A percentile compares a stretch with the other conserved stretches of the same genome.
Conservation (phyloP, 805 yeast genomes). For the Metschnikowia corniflorae region DNA sequence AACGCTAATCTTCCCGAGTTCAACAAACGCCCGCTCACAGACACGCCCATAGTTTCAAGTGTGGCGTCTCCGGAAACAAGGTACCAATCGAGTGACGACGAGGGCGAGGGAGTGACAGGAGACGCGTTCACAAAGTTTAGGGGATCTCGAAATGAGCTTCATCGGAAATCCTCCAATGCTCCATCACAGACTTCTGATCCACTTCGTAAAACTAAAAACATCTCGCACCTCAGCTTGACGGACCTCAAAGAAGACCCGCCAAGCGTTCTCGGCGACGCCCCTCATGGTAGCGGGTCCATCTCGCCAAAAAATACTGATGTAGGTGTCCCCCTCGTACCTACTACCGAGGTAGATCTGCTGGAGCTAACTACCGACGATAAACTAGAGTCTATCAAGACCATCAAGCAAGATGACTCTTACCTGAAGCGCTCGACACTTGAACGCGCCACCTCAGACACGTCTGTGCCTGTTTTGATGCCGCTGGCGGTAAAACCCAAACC, state of each 20-base stretch:
- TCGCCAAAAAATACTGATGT: conserved; percentile 19
- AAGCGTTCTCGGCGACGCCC: conserved; percentile 3
- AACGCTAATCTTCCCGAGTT: conserved; percentile 47
- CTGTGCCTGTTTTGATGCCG: conserved; percentile 6
- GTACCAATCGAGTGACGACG: conserved; percentile 28
- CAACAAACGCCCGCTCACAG: conserved; percentile 69
- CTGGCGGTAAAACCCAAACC: conserved; percentile 10
- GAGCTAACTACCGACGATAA: conserved; percentile 2
- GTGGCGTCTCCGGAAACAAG: conserved; percentile 50
- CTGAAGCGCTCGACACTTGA: neutral
- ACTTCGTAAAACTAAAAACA: conserved; percentile 31
- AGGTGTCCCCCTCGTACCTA: conserved; percentile 7
- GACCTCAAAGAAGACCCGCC: conserved; percentile 25
- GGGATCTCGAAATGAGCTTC: conserved; percentile 8
- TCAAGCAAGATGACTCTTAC: neutral
- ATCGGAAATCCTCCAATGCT: conserved; percentile 1
- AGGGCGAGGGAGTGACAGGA: conserved; percentile 17
- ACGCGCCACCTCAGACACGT: conserved; percentile 5
- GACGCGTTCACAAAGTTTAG: too few relatives aligned
- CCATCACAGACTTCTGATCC: conserved; percentile 1
- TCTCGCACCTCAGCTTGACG: conserved; percentile 38
- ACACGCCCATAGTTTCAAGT: conserved; percentile 64
- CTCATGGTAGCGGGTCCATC: conserved; percentile 17
- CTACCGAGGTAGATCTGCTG: conserved; percentile 5
- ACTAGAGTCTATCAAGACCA: conserved; percentile 1